A percentile compares a stretch with the other conserved stretches of the same genome.
phyloP scores from a whole-genome alignment of 2,329 filamentous ascomycete species.

The Domatiomyces globalis region DNA sequence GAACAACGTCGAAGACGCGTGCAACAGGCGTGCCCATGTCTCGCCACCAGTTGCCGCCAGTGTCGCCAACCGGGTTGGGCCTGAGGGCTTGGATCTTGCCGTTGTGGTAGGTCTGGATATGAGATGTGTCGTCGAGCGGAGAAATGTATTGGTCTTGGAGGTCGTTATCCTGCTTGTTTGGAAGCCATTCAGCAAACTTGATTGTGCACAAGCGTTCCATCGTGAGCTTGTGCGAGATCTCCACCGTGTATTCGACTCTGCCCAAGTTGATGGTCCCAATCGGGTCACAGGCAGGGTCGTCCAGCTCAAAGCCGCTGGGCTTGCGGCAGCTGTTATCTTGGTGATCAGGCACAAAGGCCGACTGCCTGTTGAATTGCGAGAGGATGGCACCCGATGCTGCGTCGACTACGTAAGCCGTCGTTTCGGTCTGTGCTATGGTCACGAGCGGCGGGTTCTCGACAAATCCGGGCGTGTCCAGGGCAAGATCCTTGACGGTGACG shows the following conservation, averaged over 20 bases:
- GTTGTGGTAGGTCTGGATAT: conserved; percentile 76
- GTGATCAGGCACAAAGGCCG: conserved; percentile 8
- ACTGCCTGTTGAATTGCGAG: conserved; percentile 57
- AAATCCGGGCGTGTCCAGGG: conserved; percentile 64
- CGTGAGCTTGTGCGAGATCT: conserved; percentile 61
- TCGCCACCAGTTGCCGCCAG: conserved; percentile 15
- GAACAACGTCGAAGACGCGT: conserved; percentile 75
- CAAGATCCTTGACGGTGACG: conserved; percentile 55
- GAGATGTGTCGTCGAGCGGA: conserved; percentile 65
- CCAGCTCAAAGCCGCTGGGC: conserved; percentile 44
- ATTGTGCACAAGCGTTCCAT: conserved; percentile 72
- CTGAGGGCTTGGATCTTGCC: conserved; percentile 73
- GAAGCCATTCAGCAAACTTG: conserved; percentile 85
- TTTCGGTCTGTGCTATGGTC: conserved; percentile 85
- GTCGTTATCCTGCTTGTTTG: conserved; percentile 81
- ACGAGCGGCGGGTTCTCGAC: conserved; percentile 63
- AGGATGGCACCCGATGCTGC: conserved; percentile 69
- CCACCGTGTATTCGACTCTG: conserved; percentile 77
- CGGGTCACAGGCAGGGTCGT: conserved; percentile 62
- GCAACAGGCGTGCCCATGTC: conserved; percentile 62
- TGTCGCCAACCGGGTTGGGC: conserved; percentile 31
- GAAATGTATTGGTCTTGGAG: conserved; percentile 66
- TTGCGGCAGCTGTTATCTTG: conserved; percentile 56
- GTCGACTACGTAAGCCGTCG: conserved; percentile 76
- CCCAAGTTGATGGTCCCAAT: conserved; percentile 70